phyloP scores from a whole-genome alignment of 371 early-diverging fungal species.

The Mucor sp. region DNA sequence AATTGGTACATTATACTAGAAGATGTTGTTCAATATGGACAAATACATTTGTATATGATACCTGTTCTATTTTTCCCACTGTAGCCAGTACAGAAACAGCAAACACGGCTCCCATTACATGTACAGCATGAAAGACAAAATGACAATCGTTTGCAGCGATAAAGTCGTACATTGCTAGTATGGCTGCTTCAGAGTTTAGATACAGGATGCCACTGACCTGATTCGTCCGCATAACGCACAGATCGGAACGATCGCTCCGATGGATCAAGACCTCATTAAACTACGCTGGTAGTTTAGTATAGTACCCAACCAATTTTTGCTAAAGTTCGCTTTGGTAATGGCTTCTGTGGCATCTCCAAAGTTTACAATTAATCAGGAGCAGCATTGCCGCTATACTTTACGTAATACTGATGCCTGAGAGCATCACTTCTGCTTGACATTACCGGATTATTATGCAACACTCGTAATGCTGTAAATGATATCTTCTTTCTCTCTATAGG shows the following conservation, averaged over 20 bases:
- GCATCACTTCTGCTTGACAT: too few relatives aligned
- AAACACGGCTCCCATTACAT: neutral
- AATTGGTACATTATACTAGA: neutral
- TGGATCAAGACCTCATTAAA: neutral
- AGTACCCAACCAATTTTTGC: too few relatives aligned
- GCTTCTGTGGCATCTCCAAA: too few relatives aligned
- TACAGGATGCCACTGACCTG: neutral
- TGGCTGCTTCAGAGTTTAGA: neutral
- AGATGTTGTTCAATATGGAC: too few relatives aligned
- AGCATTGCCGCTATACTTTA: too few relatives aligned
- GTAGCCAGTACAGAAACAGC: neutral
- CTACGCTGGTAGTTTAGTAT: conserved; percentile 8
- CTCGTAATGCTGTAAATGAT: too few relatives aligned
- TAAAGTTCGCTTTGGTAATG: too few relatives aligned
- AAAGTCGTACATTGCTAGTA: neutral
- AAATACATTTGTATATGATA: neutral
- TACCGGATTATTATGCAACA: too few relatives aligned
- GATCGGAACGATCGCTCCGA: conserved; percentile 6
- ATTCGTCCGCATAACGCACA: neutral
- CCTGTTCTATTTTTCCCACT: neutral
- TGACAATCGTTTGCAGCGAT: neutral
- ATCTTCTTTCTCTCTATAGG: too few relatives aligned
- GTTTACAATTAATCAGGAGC: too few relatives aligned
- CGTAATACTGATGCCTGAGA: too few relatives aligned
- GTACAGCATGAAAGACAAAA: neutral